A percentile compares a stretch with the other conserved stretches of the same genome.
Conservation (phyloP, 2,329 filamentous ascomycete species). For the Simplicillium aogashimaense region DNA sequence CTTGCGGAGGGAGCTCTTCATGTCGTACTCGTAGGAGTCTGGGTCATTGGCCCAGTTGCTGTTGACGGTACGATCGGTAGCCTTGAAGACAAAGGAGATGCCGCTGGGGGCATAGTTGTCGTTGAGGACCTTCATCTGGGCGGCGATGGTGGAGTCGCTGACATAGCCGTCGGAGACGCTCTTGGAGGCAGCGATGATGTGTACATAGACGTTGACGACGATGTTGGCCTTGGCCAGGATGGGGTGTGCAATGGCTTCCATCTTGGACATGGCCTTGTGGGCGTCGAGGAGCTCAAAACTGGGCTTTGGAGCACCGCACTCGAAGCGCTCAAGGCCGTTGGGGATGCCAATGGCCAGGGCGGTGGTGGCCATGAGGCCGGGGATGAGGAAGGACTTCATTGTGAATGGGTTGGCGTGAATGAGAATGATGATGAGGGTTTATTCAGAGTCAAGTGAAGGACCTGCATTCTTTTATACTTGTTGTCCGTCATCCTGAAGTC, state of each 20-base stretch:
- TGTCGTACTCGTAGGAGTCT: neutral
- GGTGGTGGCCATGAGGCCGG: slow-evolving; percentile 10
- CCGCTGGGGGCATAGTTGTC: slow-evolving; percentile 26
- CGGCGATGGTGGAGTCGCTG: slow-evolving; percentile 8
- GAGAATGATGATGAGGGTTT: no score
- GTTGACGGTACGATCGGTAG: slow-evolving; percentile 33
- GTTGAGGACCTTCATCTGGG: slow-evolving; percentile 25
- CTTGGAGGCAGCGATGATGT: slow-evolving; percentile 22
- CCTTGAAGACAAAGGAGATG: slow-evolving; percentile 30
- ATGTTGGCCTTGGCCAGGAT: slow-evolving; percentile 11
- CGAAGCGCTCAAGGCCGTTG: neutral
- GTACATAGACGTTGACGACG: slow-evolving; percentile 24
- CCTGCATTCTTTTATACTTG: no score
- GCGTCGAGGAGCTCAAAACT: slow-evolving; percentile 5
- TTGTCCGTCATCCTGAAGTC: no score
- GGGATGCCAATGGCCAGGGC: slow-evolving; percentile 1
- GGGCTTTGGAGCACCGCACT: slow-evolving; percentile 11
- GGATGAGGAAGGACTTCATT: slow-evolving; percentile 2
- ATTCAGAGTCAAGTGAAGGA: no score
- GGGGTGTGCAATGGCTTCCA: neutral
- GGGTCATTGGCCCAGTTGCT: slow-evolving; percentile 23
- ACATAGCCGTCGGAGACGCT: slow-evolving; percentile 20
- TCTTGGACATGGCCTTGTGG: neutral
- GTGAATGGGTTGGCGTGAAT: no score
- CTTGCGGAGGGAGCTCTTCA: neutral